Evolutionary conservation across 2,329 filamentous ascomycete species (phyloP).

Genomic region (Rutstroemia sp.): DNA sequence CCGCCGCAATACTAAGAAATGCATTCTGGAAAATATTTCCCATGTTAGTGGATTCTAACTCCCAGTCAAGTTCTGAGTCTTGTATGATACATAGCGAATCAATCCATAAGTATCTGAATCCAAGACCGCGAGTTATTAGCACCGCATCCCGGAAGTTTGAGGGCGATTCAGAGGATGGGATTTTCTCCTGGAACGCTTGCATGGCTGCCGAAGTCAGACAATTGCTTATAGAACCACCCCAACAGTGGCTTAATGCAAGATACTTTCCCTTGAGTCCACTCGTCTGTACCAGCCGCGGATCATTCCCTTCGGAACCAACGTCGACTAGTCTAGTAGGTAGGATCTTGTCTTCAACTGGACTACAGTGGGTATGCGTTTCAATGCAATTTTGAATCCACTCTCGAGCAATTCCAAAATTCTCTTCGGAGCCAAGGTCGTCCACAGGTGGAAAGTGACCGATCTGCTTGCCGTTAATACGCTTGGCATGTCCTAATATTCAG

Average conservation of each 20-base stretch:
- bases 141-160: no score
- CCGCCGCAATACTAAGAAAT: neutral
- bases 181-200: no score
- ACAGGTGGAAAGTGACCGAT: neutral
- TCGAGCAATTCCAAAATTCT: neutral
- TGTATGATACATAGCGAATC: no score
- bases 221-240: no score
- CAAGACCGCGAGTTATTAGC: no score
- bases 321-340: slow-evolving; percentile 15
- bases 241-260: no score
- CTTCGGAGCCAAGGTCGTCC: neutral
- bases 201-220: no score
- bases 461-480: neutral
- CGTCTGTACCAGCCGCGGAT: neutral
- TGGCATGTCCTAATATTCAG: neutral
- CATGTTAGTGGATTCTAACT: neutral
- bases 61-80: no score
- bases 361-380: slow-evolving; percentile 2
- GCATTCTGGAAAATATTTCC: slow-evolving; percentile 1
- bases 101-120: no score
- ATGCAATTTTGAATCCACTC: slow-evolving; percentile 7
- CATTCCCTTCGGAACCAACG: slow-evolving; percentile 8
- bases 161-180: no score
- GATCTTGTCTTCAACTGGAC: neutral
- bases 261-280: no score